Evolutionary conservation across 2,329 filamentous ascomycete species (phyloP).

Genomic region (Podosphaera aphanis): DNA sequence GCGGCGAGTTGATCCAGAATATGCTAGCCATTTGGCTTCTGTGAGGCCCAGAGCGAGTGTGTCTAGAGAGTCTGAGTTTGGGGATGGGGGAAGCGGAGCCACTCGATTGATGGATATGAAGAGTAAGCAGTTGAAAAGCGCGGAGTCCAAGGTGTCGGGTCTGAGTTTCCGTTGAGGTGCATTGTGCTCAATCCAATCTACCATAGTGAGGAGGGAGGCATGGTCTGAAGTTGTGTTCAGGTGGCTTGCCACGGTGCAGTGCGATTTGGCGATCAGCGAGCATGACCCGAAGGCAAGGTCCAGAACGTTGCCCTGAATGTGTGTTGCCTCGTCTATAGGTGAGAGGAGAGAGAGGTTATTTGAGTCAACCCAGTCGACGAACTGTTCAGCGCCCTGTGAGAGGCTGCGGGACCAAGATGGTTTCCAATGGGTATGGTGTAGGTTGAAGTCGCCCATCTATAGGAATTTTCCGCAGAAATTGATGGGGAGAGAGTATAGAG

Average conservation of each 20-base stretch:
- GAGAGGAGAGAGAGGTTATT: neutral
- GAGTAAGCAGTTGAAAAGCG: neutral
- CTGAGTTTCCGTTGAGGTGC: neutral
- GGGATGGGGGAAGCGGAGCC: neutral
- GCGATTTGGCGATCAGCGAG: neutral
- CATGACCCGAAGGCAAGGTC: neutral
- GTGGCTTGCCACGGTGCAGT: neutral
- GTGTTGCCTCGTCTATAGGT: neutral
- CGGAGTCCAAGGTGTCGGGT: neutral
- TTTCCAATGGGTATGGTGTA: neutral
- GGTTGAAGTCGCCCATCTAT: neutral
- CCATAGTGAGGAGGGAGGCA: neutral
- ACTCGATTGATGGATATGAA: neutral
- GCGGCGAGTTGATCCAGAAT: neutral
- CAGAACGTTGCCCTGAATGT: neutral
- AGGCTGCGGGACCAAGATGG: neutral
- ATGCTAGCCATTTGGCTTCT: neutral
- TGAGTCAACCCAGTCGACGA: neutral
- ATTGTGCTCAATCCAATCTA: neutral
- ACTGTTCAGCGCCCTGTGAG: neutral
- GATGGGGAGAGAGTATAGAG: too few relatives aligned
- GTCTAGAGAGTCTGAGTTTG: neutral
- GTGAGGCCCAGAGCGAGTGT: neutral
- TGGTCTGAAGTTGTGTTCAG: neutral
- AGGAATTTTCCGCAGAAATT: neutral